Base-by-base conservation (phyloP, 768 basidiomycete genomes). In the Termitomyces sp. region DNA sequence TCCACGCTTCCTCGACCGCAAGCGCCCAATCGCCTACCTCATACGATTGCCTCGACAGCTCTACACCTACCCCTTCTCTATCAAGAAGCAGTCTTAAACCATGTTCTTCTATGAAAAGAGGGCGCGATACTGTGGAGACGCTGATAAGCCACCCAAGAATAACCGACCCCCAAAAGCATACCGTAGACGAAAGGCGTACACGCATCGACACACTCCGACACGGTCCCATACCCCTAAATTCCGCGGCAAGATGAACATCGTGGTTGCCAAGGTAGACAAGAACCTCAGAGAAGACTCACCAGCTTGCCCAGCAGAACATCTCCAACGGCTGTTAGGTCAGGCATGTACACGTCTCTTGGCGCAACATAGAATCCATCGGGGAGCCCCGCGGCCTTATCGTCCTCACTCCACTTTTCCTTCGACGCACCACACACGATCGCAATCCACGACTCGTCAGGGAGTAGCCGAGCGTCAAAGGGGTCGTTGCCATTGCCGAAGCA, bases 301-400 rank as follows among this genome's bases (percentile, higher is more conserved):
- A 92, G 70, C 68, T 91, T 92, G 40, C 90, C 90, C 38, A 92
- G 75, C 14, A 91, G 73, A 19, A 88, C 87, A 63, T 92, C 88
- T 5, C 79, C 84, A 8, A 83, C 76, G 1, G 86, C 87, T 28
- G 83, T 89, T 60, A 92, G 67, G 68, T 92, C 87, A 17, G 90
- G 90, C 84, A 92, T 90, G 68, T 91, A 90, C 38, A 91, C 82
- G 63, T 89, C 83, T 67, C 75, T 77, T 35, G 88, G 89, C 2
- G 88, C 89, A 41, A 90, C 81, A 62, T 80, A 92, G 70, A 92
- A 90, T 17, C 78, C 76, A 11, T 84, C 81, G 0, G 89, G 89
- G 14, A 91, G 67, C 51, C 71, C 74, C 10, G 67, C 60, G 38
- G 50, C 50, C 50, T 51, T 51, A 17, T 67, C 69, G 50, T 68